phyloP scores from a whole-genome alignment of 2,329 filamentous ascomycete genomes.

The Atkinsonella texensis region DNA sequence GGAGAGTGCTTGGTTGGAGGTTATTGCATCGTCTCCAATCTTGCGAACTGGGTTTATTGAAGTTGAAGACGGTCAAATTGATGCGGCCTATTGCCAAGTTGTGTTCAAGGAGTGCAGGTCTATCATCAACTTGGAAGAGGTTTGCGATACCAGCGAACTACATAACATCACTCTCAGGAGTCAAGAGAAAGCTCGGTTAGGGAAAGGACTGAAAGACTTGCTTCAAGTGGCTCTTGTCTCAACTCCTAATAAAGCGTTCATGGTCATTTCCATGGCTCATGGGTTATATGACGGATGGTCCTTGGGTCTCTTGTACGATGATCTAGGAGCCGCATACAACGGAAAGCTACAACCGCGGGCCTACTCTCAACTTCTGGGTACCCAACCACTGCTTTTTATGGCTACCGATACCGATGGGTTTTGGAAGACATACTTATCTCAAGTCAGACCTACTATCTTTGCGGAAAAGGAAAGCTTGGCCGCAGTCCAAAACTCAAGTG shows the following conservation, averaged over 20 bases:
- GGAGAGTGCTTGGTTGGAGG: constrained; percentile 45
- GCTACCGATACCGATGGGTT: constrained; percentile 33
- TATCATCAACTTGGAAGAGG: constrained; percentile 11
- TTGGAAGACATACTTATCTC: constrained; percentile 59
- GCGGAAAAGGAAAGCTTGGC: neutral
- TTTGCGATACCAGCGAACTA: constrained; percentile 23
- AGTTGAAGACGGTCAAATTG: constrained; percentile 47
- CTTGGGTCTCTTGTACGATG: constrained; percentile 57
- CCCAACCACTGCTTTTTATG: constrained; percentile 2
- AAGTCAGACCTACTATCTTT: constrained; percentile 27
- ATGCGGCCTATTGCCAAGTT: constrained; percentile 38
- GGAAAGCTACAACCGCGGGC: constrained; percentile 29
- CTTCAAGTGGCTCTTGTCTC: constrained; percentile 36
- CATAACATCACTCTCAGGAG: constrained; percentile 24
- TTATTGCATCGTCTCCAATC: constrained; percentile 53
- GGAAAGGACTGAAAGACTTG: constrained; percentile 26
- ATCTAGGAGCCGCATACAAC: constrained; percentile 55
- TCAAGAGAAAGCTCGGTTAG: constrained; percentile 22
- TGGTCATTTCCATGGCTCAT: constrained; percentile 66
- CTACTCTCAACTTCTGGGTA: constrained; percentile 13
- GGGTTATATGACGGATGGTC: constrained; percentile 88
- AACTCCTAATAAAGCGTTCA: constrained; percentile 23
- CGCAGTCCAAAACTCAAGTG: neutral
- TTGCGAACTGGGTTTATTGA: constrained; percentile 63
- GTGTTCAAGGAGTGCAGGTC: constrained; percentile 19